phyloP scores from a whole-genome alignment of 2,329 filamentous ascomycete genomes.

The Stagonosporopsis vannaccii region DNA sequence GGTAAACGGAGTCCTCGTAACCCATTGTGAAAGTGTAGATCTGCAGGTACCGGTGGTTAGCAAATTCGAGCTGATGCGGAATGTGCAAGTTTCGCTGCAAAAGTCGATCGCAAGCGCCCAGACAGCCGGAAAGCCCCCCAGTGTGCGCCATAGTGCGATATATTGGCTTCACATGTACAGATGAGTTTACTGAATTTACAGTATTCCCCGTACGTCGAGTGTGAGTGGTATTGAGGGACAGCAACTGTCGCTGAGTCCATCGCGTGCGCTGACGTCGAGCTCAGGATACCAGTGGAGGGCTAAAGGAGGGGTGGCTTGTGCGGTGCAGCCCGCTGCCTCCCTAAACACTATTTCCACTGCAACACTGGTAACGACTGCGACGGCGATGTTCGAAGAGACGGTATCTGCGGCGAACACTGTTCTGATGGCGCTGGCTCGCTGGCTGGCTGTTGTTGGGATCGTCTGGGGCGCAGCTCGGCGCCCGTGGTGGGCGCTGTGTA shows the following conservation, averaged over 20 bases:
- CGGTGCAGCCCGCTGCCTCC: conserved; percentile 30
- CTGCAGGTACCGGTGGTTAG: conserved; percentile 36
- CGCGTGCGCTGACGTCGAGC: conserved; percentile 30
- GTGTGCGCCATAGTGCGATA: conserved; percentile 23
- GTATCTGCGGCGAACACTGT: conserved; percentile 20
- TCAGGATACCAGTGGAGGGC: conserved; percentile 26
- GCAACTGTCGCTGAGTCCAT: conserved; percentile 12
- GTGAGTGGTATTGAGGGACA: background rate
- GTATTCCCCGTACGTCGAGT: background rate
- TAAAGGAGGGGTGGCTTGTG: conserved; percentile 41
- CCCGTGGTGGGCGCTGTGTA: conserved; percentile 30
- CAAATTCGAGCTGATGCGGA: conserved; percentile 19
- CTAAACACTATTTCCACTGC: conserved; percentile 18
- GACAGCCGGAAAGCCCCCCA: conserved; percentile 27
- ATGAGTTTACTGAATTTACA: background rate
- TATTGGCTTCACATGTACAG: background rate
- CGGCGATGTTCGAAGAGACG: conserved; percentile 14
- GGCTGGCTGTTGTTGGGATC: conserved; percentile 23
- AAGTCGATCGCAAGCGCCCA: conserved; percentile 21
- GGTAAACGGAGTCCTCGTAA: conserved; percentile 99
- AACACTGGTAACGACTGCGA: conserved; percentile 20
- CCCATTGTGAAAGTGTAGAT: conserved; percentile 74
- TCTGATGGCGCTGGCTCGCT: conserved; percentile 27
- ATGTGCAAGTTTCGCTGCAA: conserved; percentile 24
- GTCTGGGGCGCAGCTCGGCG: conserved; percentile 39